These are phyloP conservation scores for Austroboletus olivaceoglutinosus DNA, from an alignment of 1,284 basidiomycete species.

Conservation along the genomic window DNA sequence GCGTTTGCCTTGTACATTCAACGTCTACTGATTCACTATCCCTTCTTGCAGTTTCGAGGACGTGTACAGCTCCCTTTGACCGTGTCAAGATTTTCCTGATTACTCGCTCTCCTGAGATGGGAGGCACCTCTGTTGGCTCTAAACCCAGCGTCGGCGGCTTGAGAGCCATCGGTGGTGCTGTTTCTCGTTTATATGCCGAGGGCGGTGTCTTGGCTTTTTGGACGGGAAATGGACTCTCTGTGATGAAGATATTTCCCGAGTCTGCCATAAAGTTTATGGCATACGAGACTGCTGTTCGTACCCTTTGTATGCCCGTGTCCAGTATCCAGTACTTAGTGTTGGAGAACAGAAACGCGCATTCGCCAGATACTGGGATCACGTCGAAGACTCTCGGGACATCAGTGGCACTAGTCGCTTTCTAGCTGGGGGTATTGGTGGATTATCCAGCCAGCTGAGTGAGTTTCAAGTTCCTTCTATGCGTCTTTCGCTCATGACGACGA, in stretches of 20 bases:
- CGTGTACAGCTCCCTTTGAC: slow-evolving; percentile 97
- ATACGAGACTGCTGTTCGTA: slow-evolving; percentile 87
- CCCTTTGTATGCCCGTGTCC: slow-evolving; percentile 12
- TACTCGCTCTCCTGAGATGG: slow-evolving; percentile 72
- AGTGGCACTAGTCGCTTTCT: slow-evolving; percentile 92
- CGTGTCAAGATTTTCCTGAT: slow-evolving; percentile 97
- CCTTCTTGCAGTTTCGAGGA: slow-evolving; percentile 72
- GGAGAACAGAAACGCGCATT: slow-evolving; percentile 81
- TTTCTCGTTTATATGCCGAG: slow-evolving; percentile 79
- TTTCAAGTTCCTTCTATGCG: slow-evolving; percentile 8
- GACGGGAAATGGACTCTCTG: slow-evolving; percentile 82
- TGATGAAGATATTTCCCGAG: slow-evolving; percentile 94
- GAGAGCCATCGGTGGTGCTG: slow-evolving; percentile 69
- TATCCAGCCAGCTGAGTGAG: slow-evolving; percentile 88
- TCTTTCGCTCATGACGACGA: slow-evolving; percentile 12
- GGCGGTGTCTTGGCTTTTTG: slow-evolving; percentile 92
- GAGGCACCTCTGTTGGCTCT: slow-evolving; percentile 47
- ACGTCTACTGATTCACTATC: slow-evolving; percentile 6
- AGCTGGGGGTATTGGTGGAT: slow-evolving; percentile 93
- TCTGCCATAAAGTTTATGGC: slow-evolving; percentile 98
- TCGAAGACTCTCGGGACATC: slow-evolving; percentile 87
- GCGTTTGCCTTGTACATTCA: not conserved
- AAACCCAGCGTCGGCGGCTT: slow-evolving; percentile 56
- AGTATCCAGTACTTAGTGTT: slow-evolving; percentile 17
- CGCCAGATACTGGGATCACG: slow-evolving; percentile 88